Percentiles rank a stretch among this genome's conserved stretches.
These are phyloP conservation scores for Corymbia citriodora DNA, from an alignment of 441 rosid species.

Conservation along the genomic window DNA sequence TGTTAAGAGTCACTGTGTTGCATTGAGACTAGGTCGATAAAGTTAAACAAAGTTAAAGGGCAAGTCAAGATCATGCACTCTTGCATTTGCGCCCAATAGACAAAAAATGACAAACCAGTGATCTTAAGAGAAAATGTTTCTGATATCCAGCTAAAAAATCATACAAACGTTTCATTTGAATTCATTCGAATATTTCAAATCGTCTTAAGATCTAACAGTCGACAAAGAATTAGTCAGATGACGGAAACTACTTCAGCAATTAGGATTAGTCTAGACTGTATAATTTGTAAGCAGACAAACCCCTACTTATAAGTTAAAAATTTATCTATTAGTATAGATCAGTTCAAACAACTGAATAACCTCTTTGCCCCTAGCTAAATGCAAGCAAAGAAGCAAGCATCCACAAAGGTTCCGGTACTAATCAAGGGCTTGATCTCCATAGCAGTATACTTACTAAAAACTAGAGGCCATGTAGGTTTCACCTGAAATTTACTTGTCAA, in stretches of 20 bases:
- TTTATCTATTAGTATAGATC: not conserved
- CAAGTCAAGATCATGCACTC: not conserved
- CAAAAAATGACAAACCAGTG: not conserved
- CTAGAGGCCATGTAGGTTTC: not conserved
- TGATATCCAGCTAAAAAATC: not conserved
- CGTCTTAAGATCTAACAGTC: too few relatives aligned
- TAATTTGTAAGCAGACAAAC: not conserved
- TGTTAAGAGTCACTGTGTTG: not conserved
- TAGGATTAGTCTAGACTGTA: too few relatives aligned
- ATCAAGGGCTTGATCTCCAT: too few relatives aligned
- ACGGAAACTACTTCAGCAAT: not conserved
- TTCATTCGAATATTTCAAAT: not conserved
- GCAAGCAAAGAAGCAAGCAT: too few relatives aligned
- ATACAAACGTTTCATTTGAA: not conserved
- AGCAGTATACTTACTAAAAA: slow-evolving; percentile 31
- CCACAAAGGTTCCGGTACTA: too few relatives aligned
- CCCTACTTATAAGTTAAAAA: not conserved
- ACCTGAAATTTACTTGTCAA: too few relatives aligned
- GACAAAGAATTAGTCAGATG: too few relatives aligned
- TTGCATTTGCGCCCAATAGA: not conserved
- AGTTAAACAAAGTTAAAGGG: not conserved
- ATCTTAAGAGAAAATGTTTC: not conserved
- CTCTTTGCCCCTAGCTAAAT: too few relatives aligned
- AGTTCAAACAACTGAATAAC: too few relatives aligned
- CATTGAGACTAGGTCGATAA: not conserved